Evolutionary conservation across 2,329 filamentous ascomycete species (phyloP).

Genomic region (Acrocalymma vagum): DNA sequence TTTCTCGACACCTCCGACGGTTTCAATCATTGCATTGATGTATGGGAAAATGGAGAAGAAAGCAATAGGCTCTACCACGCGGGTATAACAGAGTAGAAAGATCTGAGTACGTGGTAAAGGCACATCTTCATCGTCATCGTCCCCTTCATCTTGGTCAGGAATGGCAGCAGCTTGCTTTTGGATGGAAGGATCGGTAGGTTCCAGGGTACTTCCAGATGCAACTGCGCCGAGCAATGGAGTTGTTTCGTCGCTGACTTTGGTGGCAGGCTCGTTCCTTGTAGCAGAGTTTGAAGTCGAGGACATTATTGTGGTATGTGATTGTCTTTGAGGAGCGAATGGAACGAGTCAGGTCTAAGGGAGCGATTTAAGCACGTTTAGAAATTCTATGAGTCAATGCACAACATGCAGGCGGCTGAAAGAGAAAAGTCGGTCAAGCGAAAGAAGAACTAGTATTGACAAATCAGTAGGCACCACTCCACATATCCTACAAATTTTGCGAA

Average conservation of each 20-base stretch:
- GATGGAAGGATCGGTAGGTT: constrained; percentile 12
- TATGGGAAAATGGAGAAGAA: constrained; percentile 87
- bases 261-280: too few relatives aligned
- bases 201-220: constrained; percentile 22
- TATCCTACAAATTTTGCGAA: too few relatives aligned
- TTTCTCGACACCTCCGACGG: constrained; percentile 67
- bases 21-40: constrained; percentile 78
- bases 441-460: too few relatives aligned
- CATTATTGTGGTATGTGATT: too few relatives aligned
- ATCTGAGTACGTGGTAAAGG: constrained; percentile 63
- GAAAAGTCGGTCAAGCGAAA: too few relatives aligned
- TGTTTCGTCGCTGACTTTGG: constrained; percentile 28
- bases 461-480: too few relatives aligned
- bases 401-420: too few relatives aligned
- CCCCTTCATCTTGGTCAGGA: constrained; percentile 9
- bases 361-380: too few relatives aligned
- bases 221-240: constrained; percentile 37
- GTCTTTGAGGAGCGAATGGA: too few relatives aligned
- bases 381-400: too few relatives aligned
- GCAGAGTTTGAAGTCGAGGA: too few relatives aligned
- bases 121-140: constrained; percentile 29
- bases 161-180: constrained; percentile 6
- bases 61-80: constrained; percentile 78
- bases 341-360: too few relatives aligned
- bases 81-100: constrained; percentile 75